A percentile compares a stretch with the other conserved stretches of the same genome.
These are phyloP conservation scores for Schoenoplectus tabernaemontani DNA, from an alignment of 202 grass and related monocot species.

Conservation along the genomic window DNA sequence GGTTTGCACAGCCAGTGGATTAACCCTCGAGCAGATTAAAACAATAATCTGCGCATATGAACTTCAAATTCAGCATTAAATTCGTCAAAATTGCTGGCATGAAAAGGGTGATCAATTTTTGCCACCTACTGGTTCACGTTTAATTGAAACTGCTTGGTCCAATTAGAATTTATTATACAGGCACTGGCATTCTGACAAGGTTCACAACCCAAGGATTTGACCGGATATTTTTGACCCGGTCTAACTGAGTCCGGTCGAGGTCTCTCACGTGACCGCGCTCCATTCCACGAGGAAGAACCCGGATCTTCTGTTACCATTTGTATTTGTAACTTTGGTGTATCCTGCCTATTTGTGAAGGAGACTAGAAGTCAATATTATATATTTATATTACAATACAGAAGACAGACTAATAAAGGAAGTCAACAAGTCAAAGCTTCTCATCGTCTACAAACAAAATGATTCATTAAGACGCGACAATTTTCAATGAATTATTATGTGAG, in stretches of 20 bases:
- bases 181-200: constrained; percentile 21
- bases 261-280: constrained; percentile 11
- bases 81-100: background rate
- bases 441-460: background rate
- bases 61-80: background rate
- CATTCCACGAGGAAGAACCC: background rate
- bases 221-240: constrained; percentile 26
- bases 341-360: no score
- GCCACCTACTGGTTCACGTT: background rate
- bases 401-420: background rate
- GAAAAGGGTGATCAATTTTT: background rate
- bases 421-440: background rate
- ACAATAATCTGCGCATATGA: background rate
- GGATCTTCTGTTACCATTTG: constrained; percentile 1
- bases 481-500: background rate
- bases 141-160: constrained; percentile 8
- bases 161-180: constrained; percentile 17
- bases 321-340: background rate
- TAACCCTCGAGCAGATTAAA: background rate
- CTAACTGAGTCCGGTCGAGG: constrained; percentile 21
- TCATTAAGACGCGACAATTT: background rate
- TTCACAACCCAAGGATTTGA: constrained; percentile 24
- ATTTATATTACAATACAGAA: background rate
- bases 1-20: no score
- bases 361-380: background rate